Evolutionary conservation across 2,329 filamentous ascomycete species (phyloP).

Genomic region (Pezicula rhizophila): DNA sequence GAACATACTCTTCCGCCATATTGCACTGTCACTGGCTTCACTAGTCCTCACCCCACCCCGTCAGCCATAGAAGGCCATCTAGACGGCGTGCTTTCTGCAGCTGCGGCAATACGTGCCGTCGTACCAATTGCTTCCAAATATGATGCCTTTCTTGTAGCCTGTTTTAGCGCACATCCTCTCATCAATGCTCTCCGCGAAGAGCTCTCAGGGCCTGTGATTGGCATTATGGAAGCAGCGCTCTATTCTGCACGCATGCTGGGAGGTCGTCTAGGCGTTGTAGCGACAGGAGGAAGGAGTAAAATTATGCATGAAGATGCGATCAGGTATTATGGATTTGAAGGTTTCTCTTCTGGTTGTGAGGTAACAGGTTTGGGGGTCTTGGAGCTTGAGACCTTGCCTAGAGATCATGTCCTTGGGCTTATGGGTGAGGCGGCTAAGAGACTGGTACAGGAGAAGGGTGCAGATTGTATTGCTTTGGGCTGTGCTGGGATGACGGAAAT

Average conservation of each 20-base stretch:
- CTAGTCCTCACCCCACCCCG: slow-evolving; percentile 40
- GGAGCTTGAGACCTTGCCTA: slow-evolving; percentile 67
- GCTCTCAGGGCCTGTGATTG: slow-evolving; percentile 53
- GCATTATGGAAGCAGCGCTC: slow-evolving; percentile 75
- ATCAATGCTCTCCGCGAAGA: slow-evolving; percentile 52
- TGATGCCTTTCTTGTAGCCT: slow-evolving; percentile 76
- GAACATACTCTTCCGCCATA: slow-evolving; percentile 37
- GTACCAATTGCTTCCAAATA: slow-evolving; percentile 36
- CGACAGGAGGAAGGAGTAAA: slow-evolving; percentile 61
- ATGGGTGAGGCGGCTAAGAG: slow-evolving; percentile 64
- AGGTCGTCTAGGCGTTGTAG: slow-evolving; percentile 74
- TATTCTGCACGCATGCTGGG: slow-evolving; percentile 45
- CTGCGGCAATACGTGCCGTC: slow-evolving; percentile 39
- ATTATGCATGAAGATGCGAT: slow-evolving; percentile 67
- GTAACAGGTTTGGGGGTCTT: slow-evolving; percentile 69
- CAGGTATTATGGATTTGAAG: slow-evolving; percentile 58
- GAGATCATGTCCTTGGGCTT: slow-evolving; percentile 56
- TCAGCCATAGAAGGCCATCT: slow-evolving; percentile 44
- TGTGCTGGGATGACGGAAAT: slow-evolving; percentile 90
- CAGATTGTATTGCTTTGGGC: slow-evolving; percentile 71
- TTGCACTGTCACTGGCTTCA: slow-evolving; percentile 44
- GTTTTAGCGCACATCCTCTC: slow-evolving; percentile 78
- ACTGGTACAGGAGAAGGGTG: slow-evolving; percentile 50
- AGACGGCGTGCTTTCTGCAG: slow-evolving; percentile 44
- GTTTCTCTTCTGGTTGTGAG: slow-evolving; percentile 34